phyloP scores from a whole-genome alignment of 2,329 filamentous ascomycete genomes.

The Fusarium azukiicola region DNA sequence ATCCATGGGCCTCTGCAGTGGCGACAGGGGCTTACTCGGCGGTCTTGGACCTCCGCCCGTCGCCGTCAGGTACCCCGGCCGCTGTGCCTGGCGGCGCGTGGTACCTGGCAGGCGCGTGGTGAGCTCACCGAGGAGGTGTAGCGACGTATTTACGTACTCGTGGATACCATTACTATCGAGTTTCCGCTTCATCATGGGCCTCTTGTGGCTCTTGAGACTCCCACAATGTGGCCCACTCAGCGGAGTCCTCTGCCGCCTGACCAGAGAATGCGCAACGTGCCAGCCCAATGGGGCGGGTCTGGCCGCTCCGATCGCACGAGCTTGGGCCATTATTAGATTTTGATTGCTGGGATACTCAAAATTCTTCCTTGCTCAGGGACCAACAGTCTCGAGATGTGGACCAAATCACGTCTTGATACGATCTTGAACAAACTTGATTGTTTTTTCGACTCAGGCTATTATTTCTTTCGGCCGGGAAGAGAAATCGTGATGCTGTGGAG shows the following conservation, averaged over 20 bases:
- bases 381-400: constrained; percentile 28
- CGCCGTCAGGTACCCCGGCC: neutral
- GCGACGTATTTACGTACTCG: constrained; percentile 23
- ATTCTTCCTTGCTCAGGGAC: constrained; percentile 30
- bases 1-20: constrained; percentile 8
- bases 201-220: constrained; percentile 32
- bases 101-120: constrained; percentile 16
- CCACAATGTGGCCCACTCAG: constrained; percentile 18
- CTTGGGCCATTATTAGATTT: constrained; percentile 41
- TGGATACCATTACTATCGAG: constrained; percentile 38
- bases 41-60: constrained; percentile 20
- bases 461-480: neutral
- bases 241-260: constrained; percentile 1
- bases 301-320: constrained; percentile 40
- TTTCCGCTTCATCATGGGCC: neutral
- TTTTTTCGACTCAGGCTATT: constrained; percentile 18
- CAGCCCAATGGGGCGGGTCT: constrained; percentile 33
- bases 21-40: constrained; percentile 16
- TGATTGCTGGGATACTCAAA: neutral
- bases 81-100: constrained; percentile 9
- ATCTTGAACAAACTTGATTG: constrained; percentile 14
- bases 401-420: constrained; percentile 16
- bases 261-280: constrained; percentile 22
- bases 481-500: constrained; percentile 23
- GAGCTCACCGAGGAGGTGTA: constrained; percentile 20